Evolutionary conservation across 495 filamentous ascomycete genomes (phyloP).

Genomic region (Lentithecium fluviatile): DNA sequence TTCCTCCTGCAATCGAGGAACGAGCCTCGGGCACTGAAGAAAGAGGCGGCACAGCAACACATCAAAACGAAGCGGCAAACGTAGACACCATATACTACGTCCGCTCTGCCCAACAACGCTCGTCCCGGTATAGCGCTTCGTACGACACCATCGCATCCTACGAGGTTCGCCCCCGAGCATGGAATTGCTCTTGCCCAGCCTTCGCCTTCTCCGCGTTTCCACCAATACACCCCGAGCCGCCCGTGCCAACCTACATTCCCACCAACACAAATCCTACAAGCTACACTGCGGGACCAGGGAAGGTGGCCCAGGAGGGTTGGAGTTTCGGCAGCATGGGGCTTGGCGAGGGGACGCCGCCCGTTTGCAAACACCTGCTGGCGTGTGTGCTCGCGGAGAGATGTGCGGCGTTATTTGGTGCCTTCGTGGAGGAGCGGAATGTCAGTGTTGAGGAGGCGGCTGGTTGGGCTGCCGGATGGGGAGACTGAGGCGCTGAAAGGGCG

Average conservation of each 20-base stretch:
- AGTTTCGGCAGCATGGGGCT: slow-evolving; percentile 55
- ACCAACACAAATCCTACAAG: background rate
- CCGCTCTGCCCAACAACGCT: slow-evolving; percentile 41
- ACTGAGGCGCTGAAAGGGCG: slow-evolving; percentile 1
- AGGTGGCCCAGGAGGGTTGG: slow-evolving; percentile 15
- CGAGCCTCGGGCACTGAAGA: too few relatives aligned
- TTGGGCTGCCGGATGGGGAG: slow-evolving; percentile 64
- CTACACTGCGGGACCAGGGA: background rate
- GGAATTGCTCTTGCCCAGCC: slow-evolving; percentile 85
- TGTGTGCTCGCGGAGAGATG: slow-evolving; percentile 75
- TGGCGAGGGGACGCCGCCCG: slow-evolving; percentile 50
- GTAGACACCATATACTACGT: slow-evolving; percentile 48
- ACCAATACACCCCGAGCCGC: background rate
- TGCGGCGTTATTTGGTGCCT: slow-evolving; percentile 52
- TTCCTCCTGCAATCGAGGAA: background rate
- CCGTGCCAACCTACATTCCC: background rate
- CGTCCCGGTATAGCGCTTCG: slow-evolving; percentile 27
- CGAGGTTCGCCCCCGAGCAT: slow-evolving; percentile 69
- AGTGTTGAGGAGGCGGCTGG: slow-evolving; percentile 71
- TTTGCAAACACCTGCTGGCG: slow-evolving; percentile 89
- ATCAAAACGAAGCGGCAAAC: background rate
- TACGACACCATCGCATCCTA: slow-evolving; percentile 51
- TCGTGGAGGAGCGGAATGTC: slow-evolving; percentile 55
- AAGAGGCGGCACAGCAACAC: too few relatives aligned
- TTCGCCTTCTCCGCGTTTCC: slow-evolving; percentile 72